Percentiles rank a stretch among this genome's conserved stretches.
Evolutionary conservation across 2,329 filamentous ascomycete species (phyloP).

Genomic region (Metarhizium robertsii): DNA sequence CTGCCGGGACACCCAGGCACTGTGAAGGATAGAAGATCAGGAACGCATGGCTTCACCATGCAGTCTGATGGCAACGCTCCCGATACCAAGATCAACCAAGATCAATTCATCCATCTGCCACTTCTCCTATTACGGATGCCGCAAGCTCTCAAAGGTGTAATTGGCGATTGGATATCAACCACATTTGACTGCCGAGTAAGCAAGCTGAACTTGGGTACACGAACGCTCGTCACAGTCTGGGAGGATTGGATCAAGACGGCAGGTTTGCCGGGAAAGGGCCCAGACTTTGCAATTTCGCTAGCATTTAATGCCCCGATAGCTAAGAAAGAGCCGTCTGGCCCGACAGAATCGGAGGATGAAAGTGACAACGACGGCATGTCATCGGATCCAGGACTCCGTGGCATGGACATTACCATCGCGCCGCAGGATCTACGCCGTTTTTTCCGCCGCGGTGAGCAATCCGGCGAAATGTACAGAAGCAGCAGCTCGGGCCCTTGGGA

Average conservation of each 20-base stretch:
- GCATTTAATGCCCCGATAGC: constrained; percentile 36
- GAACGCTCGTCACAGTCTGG: constrained; percentile 38
- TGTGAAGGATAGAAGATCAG: constrained; percentile 5
- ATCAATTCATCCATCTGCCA: constrained; percentile 37
- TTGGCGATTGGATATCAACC: constrained; percentile 41
- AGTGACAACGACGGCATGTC: constrained; percentile 9
- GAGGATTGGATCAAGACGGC: constrained; percentile 39
- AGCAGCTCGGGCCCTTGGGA: constrained; percentile 16
- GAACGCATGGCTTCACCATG: constrained; percentile 11
- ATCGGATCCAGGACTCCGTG: constrained; percentile 22
- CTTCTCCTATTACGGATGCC: constrained; percentile 49
- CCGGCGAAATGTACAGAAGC: constrained; percentile 1
- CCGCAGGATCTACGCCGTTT: constrained; percentile 38
- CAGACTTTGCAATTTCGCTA: constrained; percentile 41
- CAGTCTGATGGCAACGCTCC: constrained; percentile 8
- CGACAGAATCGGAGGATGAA: constrained; percentile 8
- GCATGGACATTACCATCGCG: constrained; percentile 43
- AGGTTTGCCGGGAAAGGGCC: constrained; percentile 23
- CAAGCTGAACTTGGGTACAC: constrained; percentile 39
- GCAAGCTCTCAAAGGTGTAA: constrained; percentile 35
- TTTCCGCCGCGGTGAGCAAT: constrained; percentile 26
- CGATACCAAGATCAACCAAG: constrained; percentile 6
- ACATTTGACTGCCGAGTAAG: constrained; percentile 49
- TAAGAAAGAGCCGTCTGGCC: background rate
- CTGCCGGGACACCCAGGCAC: constrained; percentile 27